These are phyloP conservation scores for Bipolaris victoriae DNA, from an alignment of 2,329 filamentous ascomycete species.

Conservation along the genomic window DNA sequence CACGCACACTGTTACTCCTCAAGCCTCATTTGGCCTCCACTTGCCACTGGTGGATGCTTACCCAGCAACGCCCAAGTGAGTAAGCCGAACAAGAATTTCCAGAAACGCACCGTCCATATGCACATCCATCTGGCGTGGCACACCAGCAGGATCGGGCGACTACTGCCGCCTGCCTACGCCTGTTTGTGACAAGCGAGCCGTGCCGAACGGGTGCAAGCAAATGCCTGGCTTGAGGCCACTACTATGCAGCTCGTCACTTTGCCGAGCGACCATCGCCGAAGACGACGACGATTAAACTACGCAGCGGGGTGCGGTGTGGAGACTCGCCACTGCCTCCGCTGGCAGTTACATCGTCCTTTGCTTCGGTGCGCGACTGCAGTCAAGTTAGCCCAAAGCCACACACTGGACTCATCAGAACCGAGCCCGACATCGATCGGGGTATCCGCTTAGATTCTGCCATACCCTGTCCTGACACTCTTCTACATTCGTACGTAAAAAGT, in stretches of 20 bases:
- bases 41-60: not conserved
- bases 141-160: not conserved
- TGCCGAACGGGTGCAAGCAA: not conserved
- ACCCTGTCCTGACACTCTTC: not conserved
- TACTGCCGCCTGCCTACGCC: not conserved
- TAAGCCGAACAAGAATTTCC: not conserved
- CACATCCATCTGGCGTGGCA: not conserved
- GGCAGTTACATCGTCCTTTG: not conserved
- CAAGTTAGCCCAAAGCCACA: not conserved
- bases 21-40: constrained; percentile 1
- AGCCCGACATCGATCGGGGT: not conserved
- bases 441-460: not conserved
- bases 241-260: not conserved
- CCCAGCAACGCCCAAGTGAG: not conserved
- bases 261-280: not conserved
- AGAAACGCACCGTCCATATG: not conserved
- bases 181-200: not conserved
- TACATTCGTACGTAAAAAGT: not conserved
- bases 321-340: not conserved
- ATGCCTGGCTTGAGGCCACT: not conserved
- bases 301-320: not conserved
- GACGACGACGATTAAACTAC: not conserved
- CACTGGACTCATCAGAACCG: not conserved
- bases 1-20: not conserved
- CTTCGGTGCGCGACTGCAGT: not conserved